Evolutionary conservation across 768 basidiomycete species (phyloP).

Genomic region (Podaxis rugospora): DNA sequence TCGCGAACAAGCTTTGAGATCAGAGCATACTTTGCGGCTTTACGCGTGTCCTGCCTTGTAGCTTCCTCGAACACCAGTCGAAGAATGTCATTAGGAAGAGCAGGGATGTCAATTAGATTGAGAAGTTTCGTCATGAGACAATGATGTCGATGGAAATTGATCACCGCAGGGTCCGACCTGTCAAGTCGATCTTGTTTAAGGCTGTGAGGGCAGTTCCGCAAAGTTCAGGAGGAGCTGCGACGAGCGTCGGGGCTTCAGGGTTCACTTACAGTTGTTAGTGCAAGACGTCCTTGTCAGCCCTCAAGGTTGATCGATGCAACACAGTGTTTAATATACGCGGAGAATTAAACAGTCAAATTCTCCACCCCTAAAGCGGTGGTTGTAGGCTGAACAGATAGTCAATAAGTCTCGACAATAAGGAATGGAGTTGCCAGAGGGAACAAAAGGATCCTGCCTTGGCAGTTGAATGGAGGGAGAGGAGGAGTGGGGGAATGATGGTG

Average conservation of each 20-base stretch:
- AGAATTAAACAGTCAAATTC: not conserved
- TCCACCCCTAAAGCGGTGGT: not conserved
- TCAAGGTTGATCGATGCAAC: not conserved
- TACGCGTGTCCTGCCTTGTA: constrained; percentile 23
- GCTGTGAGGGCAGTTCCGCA: not conserved
- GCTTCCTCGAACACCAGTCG: constrained; percentile 33
- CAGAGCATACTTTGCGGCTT: constrained; percentile 26
- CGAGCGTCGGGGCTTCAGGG: not conserved
- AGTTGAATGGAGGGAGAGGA: not conserved
- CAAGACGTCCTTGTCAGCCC: not conserved
- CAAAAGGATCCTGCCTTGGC: not conserved
- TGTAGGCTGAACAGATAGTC: not conserved
- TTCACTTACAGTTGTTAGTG: not conserved
- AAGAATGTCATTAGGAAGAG: constrained; percentile 31
- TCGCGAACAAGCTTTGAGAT: constrained; percentile 25
- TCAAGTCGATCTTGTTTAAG: not conserved
- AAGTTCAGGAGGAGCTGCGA: not conserved
- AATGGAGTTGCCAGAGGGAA: not conserved
- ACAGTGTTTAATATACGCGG: not conserved
- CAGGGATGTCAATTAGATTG: not conserved
- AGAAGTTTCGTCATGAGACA: constrained; percentile 7
- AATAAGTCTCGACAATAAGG: not conserved
- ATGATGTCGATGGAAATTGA: not conserved
- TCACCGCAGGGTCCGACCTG: constrained; percentile 1
- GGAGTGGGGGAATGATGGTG: constrained; percentile 1